Evolutionary conservation across 2,329 filamentous ascomycete genomes (phyloP).

Genomic region (Fusarium papillatum): DNA sequence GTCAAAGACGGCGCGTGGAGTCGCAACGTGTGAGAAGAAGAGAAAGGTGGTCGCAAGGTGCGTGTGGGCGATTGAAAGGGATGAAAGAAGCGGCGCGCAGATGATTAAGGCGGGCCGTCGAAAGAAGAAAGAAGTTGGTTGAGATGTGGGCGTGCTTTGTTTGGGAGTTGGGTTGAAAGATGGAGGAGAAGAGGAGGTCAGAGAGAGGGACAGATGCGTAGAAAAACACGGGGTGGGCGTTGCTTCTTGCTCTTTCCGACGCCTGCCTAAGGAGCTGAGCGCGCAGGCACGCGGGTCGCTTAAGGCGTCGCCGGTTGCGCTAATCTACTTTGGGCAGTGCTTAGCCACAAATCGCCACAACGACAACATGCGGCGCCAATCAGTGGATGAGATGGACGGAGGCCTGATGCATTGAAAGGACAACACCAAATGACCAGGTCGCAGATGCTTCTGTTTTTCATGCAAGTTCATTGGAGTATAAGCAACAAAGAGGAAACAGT

Average conservation of each 20-base stretch:
- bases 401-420: conserved; percentile 17
- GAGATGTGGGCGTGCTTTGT: conserved; percentile 34
- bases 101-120: conserved; percentile 29
- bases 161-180: conserved; percentile 35
- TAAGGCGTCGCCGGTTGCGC: conserved; percentile 22
- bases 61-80: conserved; percentile 13
- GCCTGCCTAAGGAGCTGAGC: conserved; percentile 35
- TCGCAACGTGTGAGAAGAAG: conserved; percentile 20
- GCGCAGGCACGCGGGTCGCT: conserved; percentile 18
- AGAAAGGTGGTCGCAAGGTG: conserved; percentile 25
- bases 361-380: conserved; percentile 26
- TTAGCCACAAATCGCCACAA: conserved; percentile 40
- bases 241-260: conserved; percentile 34
- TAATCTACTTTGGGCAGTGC: conserved; percentile 22
- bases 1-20: conserved; percentile 20
- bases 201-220: conserved; percentile 26
- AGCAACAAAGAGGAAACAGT: not conserved
- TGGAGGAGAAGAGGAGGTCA: conserved; percentile 22
- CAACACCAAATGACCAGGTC: conserved; percentile 10
- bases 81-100: conserved; percentile 33
- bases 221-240: conserved; percentile 46
- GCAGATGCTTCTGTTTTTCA: conserved; percentile 5
- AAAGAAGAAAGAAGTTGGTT: conserved; percentile 30
- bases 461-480: conserved; percentile 2
- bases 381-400: conserved; percentile 16